Percentiles rank a stretch among this genome's conserved stretches.
These are phyloP conservation scores for Globisporangium canariense DNA, from an alignment of 352 stramenopile genomes.

Conservation along the genomic window DNA sequence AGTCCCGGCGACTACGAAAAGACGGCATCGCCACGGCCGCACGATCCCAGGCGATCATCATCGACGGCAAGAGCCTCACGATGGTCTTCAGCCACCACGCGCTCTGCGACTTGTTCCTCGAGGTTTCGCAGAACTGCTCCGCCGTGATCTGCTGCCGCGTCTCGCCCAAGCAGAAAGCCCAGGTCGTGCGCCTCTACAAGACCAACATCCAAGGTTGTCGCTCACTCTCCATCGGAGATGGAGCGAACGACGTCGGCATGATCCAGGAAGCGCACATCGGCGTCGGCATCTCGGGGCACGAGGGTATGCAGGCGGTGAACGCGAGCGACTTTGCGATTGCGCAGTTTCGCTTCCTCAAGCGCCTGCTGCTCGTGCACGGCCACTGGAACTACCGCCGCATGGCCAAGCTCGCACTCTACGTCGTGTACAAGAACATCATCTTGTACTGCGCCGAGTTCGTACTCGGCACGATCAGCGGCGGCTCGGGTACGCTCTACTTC, in stretches of 20 bases:
- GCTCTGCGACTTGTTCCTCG: constrained; percentile 78
- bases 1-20: constrained; percentile 36
- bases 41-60: constrained; percentile 57
- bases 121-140: constrained; percentile 78
- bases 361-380: constrained; percentile 96
- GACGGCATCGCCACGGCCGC: constrained; percentile 5
- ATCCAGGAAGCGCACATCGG: constrained; percentile 99
- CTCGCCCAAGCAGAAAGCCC: constrained; percentile 91
- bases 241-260: constrained; percentile 99
- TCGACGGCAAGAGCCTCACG: constrained; percentile 65
- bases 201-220: constrained; percentile 79
- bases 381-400: constrained; percentile 98
- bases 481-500: constrained; percentile 78
- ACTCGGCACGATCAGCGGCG: constrained; percentile 80
- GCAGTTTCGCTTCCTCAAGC: constrained; percentile 97
- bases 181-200: constrained; percentile 86
- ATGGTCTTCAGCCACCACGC: constrained; percentile 77
- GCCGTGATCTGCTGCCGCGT: constrained; percentile 90
- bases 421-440: constrained; percentile 99
- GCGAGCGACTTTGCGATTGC: constrained; percentile 97
- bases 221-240: constrained; percentile 97
- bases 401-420: constrained; percentile 94
- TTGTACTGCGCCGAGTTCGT: constrained; percentile 83
- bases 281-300: constrained; percentile 97
- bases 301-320: constrained; percentile 99